Evolutionary conservation across 805 yeast genomes (phyloP), one percentile per base, ranked within the genome.

Genomic region (Cyberlindnera mrakii): DNA sequence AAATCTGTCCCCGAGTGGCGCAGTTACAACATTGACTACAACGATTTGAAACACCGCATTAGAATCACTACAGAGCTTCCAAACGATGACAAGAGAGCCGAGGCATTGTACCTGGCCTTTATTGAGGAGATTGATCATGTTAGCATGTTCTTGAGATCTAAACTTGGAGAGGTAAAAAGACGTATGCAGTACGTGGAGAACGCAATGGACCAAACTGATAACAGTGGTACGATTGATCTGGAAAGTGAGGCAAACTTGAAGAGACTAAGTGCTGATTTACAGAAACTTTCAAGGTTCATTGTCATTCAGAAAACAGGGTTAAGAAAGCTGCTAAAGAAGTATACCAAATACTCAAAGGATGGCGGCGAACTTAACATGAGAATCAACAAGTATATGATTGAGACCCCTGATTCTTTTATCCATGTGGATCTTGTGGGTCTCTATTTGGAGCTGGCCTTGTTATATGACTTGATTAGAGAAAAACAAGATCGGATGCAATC

Each of bases 1-100:
- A 72, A 87, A 52, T 84, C 96, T 11, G 84, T 88, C 19, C 88
- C 90, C 2, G 93, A 86, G 66, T 90, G 98, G 97, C 75, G 76
- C 54, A 75, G 77, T 48, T 82, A 86, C 63, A 88, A 90, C 61
- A 71, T 90, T 33, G 89, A 87, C 56, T 90, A 90, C 64, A 83
- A 87, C 51, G 85, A 80, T 31, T 60, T 90, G 44, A 90, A 89
- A 62, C 64, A 65, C 5, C 70, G 74, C 36, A 86, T 90, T 45
- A 74, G 81, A 53, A 58, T 62, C 8, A 83, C 91, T 1, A 57
- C 67, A 20, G 48, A 49, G 30, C 81, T 89, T 2, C 54, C 64
- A n/a, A 32, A 43, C 5, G 15, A 43, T 14, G 39, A 31, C 19
- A 30, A 25, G 25, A 34, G 17, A 31, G 42, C 51, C n/a, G 58